These are phyloP conservation scores for Ascochyta viciae-villosae DNA, from an alignment of 2,329 filamentous ascomycete species.

Conservation along the genomic window DNA sequence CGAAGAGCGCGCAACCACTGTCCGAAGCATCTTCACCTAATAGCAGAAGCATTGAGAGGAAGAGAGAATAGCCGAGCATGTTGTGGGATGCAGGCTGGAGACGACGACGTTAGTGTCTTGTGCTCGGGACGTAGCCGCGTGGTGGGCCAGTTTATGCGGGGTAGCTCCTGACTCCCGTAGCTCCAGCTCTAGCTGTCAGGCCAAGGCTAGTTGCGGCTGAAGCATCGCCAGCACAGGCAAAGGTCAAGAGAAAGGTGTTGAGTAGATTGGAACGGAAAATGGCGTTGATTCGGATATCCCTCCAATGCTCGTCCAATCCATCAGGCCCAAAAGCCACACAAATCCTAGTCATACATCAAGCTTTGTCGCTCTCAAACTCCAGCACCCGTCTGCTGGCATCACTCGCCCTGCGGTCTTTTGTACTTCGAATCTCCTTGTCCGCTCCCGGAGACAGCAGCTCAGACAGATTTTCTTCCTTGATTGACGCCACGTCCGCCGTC, in stretches of 20 bases:
- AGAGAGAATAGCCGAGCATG: conserved; percentile 12
- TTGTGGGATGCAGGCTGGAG: conserved; percentile 7
- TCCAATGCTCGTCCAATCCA: conserved; percentile 1
- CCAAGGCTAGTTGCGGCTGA: conserved; percentile 2
- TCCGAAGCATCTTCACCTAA: conserved; percentile 37
- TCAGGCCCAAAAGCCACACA: conserved; percentile 12
- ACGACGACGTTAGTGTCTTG: background rate
- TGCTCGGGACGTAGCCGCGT: conserved; percentile 18
- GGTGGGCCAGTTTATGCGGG: conserved; percentile 19
- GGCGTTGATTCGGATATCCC: background rate
- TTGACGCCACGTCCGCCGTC: conserved; percentile 52
- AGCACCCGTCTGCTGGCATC: conserved; percentile 47
- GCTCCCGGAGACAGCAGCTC: conserved; percentile 27
- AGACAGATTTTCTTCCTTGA: conserved; percentile 29
- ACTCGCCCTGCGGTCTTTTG: conserved; percentile 40
- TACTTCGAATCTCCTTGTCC: conserved; percentile 36
- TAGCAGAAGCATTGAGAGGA: conserved; percentile 21
- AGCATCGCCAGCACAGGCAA: background rate
- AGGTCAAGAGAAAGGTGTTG: too few species aligned
- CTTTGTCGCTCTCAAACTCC: conserved; percentile 47
- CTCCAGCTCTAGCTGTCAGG: background rate
- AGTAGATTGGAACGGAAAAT: too few species aligned
- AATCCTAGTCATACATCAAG: conserved; percentile 11
- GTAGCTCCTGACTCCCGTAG: conserved; percentile 14
- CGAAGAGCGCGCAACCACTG: conserved; percentile 30